Evolutionary conservation across 116 monocot species (phyloP).

Genomic region (Phalaenopsis hybrid): DNA sequence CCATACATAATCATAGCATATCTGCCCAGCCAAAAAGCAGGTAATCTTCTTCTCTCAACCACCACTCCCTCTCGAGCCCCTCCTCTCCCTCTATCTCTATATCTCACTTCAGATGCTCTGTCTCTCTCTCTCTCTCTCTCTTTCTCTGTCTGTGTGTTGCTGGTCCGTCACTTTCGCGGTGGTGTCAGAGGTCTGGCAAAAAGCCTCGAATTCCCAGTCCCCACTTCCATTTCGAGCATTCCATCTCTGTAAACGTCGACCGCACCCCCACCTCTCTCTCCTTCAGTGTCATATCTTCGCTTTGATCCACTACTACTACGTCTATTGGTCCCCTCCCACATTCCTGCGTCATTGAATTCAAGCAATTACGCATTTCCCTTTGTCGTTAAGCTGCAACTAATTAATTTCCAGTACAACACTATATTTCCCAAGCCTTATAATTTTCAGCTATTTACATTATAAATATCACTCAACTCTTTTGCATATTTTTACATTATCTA

Average conservation of each 20-base stretch:
- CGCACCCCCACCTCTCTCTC: not conserved
- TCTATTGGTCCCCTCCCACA: not conserved
- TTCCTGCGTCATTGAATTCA: not conserved
- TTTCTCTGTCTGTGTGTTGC: too few species aligned
- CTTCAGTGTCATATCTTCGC: not conserved
- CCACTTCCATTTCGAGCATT: conserved; percentile 10
- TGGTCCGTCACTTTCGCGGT: not conserved
- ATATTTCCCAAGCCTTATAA: too few species aligned
- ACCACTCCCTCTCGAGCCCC: not conserved
- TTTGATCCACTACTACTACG: not conserved
- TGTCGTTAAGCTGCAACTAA: not conserved
- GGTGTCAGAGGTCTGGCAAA: not conserved
- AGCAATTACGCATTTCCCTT: not conserved
- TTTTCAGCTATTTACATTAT: too few species aligned
- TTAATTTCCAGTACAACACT: too few species aligned
- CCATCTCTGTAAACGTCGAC: not conserved
- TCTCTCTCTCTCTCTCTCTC: not conserved
- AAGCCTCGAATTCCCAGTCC: not conserved
- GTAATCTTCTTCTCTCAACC: not conserved
- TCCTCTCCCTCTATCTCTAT: not conserved
- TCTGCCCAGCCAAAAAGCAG: conserved; percentile 7
- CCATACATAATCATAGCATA: conserved; percentile 8
- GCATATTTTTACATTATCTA: too few species aligned
- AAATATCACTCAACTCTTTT: too few species aligned
- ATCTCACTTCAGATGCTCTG: conserved; percentile 8